phyloP scores from a whole-genome alignment of 257 asterid species.

The Asclepias syriaca region DNA sequence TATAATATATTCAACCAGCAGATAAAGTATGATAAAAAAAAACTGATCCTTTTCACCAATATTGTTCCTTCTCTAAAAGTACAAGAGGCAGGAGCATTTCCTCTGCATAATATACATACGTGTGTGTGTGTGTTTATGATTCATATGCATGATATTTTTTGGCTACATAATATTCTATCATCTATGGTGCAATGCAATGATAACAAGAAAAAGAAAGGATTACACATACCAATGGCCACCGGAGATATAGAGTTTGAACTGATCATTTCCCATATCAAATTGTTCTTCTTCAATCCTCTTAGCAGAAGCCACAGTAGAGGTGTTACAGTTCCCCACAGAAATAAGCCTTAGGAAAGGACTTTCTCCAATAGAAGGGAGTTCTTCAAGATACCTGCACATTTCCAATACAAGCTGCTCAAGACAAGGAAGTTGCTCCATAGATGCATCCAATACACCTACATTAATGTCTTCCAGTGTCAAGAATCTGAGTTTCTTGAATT shows the following conservation, averaged over 20 bases:
- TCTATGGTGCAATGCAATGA: neutral
- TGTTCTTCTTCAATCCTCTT: neutral
- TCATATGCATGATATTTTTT: no score
- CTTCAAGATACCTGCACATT: neutral
- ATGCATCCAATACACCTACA: neutral
- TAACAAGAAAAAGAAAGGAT: neutral
- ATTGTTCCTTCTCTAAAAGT: no score
- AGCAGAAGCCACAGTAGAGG: neutral
- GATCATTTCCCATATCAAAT: neutral
- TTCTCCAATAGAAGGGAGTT: neutral
- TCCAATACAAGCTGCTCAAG: neutral
- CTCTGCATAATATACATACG: neutral
- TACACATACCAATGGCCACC: no score
- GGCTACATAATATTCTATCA: neutral
- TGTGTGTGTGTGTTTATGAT: no score
- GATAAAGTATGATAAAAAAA: no score
- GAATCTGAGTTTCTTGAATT: neutral
- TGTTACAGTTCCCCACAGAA: neutral
- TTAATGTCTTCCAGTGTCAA: neutral
- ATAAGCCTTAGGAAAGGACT: neutral
- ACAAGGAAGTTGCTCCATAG: neutral
- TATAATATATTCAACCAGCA: no score
- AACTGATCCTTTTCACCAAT: no score
- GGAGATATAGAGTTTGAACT: no score
- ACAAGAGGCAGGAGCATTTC: no score